Evolutionary conservation across 2,329 filamentous ascomycete genomes (phyloP).

Genomic region (Fusarium secorum): DNA sequence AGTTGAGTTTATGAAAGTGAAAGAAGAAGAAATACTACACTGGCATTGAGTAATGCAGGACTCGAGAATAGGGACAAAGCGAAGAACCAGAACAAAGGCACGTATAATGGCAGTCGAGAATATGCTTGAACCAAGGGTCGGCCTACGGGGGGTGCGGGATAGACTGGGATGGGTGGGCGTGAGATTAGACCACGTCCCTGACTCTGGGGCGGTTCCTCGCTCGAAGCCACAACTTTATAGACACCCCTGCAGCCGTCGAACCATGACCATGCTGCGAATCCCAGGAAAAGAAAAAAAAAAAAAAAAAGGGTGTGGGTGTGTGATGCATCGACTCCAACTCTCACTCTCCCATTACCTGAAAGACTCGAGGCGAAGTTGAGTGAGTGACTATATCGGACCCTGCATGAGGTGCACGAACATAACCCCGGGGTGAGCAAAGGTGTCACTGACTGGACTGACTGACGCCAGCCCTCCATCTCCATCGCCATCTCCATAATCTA

Average conservation of each 20-base stretch:
- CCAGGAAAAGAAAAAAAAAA: neutral
- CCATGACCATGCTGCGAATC: constrained; percentile 28
- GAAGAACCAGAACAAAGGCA: constrained; percentile 23
- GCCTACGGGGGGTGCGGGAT: constrained; percentile 4
- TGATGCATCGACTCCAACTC: constrained; percentile 3
- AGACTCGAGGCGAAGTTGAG: neutral
- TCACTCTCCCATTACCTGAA: neutral
- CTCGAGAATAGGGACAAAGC: constrained; percentile 4
- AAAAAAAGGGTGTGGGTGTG: constrained; percentile 16
- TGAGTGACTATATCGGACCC: constrained; percentile 29
- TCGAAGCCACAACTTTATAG: constrained; percentile 16
- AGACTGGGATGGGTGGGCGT: neutral
- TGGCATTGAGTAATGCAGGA: neutral
- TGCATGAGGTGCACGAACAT: constrained; percentile 34
- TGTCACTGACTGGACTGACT: constrained; percentile 1
- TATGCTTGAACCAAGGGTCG: constrained; percentile 12
- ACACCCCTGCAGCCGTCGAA: constrained; percentile 8
- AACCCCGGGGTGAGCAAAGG: constrained; percentile 28
- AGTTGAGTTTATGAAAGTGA: neutral
- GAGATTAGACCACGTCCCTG: constrained; percentile 9
- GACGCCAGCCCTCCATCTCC: constrained; percentile 16
- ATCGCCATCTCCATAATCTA: neutral
- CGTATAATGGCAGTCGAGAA: neutral
- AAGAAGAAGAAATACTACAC: neutral
- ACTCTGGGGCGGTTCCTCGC: constrained; percentile 4